Evolutionary conservation across 352 stramenopile species (phyloP).

Genomic region (Albugo laibachii): DNA sequence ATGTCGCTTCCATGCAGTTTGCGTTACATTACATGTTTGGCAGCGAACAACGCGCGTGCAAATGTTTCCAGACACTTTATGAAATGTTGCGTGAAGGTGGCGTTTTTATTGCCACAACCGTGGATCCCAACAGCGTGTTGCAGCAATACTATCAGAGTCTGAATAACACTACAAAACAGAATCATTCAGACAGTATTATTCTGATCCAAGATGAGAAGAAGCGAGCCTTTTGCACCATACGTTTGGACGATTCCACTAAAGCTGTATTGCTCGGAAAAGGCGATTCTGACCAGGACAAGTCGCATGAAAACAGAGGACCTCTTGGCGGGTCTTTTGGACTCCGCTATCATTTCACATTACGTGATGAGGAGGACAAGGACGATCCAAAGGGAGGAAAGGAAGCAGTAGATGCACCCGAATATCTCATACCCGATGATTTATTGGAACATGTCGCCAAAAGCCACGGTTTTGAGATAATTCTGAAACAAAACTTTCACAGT

Average conservation of each 20-base stretch:
- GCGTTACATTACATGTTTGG: constrained; percentile 99
- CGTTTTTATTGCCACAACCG: constrained; percentile 93
- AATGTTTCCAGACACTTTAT: constrained; percentile 90
- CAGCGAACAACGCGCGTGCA: constrained; percentile 66
- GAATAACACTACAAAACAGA: constrained; percentile 10
- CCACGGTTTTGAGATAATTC: constrained; percentile 58
- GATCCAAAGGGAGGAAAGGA: constrained; percentile 39
- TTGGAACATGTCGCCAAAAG: constrained; percentile 36
- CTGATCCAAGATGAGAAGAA: constrained; percentile 57
- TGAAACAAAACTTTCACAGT: constrained; percentile 74
- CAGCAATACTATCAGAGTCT: constrained; percentile 66
- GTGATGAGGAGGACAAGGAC: constrained; percentile 48
- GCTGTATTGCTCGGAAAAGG: constrained; percentile 17
- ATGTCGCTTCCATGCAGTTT: constrained; percentile 98
- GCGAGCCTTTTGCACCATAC: constrained; percentile 58
- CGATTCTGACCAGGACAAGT: constrained; percentile 2
- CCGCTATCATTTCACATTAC: constrained; percentile 81
- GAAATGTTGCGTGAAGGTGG: constrained; percentile 82
- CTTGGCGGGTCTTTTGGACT: constrained; percentile 52
- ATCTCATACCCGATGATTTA: constrained; percentile 75
- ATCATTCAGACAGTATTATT: constrained; percentile 16
- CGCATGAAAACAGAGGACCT: background rate
- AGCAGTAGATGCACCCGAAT: constrained; percentile 80
- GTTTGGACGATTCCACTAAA: constrained; percentile 36
- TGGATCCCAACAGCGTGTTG: constrained; percentile 86